These are phyloP conservation scores for Cronartium quercuum DNA, from an alignment of 1,284 basidiomycete species.

Conservation along the genomic window DNA sequence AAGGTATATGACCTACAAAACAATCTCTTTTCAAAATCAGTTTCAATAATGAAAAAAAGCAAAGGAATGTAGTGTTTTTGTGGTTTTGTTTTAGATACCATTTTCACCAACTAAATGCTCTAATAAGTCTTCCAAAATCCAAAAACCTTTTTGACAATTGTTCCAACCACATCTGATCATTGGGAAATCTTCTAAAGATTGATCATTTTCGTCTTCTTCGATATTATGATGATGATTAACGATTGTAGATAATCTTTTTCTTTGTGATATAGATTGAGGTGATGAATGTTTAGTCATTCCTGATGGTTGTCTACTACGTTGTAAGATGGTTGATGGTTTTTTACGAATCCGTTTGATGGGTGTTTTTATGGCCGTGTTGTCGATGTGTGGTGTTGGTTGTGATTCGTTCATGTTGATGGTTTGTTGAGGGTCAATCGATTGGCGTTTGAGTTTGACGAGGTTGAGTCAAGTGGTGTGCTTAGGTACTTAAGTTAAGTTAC, in stretches of 20 bases:
- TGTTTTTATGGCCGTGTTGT: neutral
- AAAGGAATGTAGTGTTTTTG: neutral
- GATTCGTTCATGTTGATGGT: neutral
- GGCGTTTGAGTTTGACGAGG: neutral
- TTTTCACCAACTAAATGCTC: slow-evolving; percentile 24
- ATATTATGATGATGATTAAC: neutral
- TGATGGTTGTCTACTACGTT: no score
- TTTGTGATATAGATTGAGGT: neutral
- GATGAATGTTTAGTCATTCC: neutral
- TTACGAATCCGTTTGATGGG: neutral
- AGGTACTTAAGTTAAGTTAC: neutral
- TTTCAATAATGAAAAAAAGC: neutral
- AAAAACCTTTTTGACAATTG: slow-evolving; percentile 20
- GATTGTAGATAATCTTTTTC: neutral
- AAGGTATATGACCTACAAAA: slow-evolving; percentile 16
- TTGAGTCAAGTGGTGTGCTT: neutral
- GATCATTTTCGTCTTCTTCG: neutral
- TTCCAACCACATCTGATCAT: slow-evolving; percentile 37
- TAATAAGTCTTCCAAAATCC: slow-evolving; percentile 33
- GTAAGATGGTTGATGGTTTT: neutral
- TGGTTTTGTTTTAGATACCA: no score
- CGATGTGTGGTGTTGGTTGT: neutral
- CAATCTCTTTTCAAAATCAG: neutral
- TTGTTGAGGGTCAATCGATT: neutral
- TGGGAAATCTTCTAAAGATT: slow-evolving; percentile 25